Evolutionary conservation across 192 early-diverging fungal species (phyloP), one percentile per base, ranked within the genome.

Genomic region (Spinellus fusiger): DNA sequence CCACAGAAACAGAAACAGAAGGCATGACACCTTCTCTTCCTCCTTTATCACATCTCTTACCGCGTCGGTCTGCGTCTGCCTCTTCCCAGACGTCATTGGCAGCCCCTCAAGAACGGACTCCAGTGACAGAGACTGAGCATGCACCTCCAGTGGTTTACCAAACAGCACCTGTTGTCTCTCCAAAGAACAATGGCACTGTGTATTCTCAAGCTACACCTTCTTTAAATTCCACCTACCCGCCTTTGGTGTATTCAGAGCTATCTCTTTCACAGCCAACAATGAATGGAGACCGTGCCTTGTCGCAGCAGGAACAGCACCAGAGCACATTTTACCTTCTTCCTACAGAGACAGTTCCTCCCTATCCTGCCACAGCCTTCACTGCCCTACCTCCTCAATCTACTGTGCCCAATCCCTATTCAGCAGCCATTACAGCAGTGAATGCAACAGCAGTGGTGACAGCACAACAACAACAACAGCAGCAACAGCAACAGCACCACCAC

Each of bases 11-110:
- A 1, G 47, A 38, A 22, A 31, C 58, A 8, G 54, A 34, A 25
- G 20, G 34, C 23, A 37, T 34, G 18, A 51, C 22, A 40, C 28
- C 40, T 35, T 61, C 59, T 22, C 29, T 63, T 44, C 61, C 61
- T 54, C 61, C 61, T 23, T 37, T 63, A 25, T 63, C 61, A 31
- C 61, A 54, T 20, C 38, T 63, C 22, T 48, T 63, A 26, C 51
- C 52, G 5, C 58, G 32, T 32, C 40, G 38, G n/a, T 1, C 58
- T 28, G 47, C 47, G 26, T 37, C 40, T 28, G 58, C 44, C 10
- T 44, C 35, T 9, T 37, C 40, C 40, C 40, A 44, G 40, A 44
- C 4, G 13, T n/a, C n/a, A n/a, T n/a, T n/a, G n/a, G n/a, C n/a
- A n/a, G n/a, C 10, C 40, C 40, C 40, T n/a, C 28, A 16, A 52